Evolutionary conservation across 2,329 filamentous ascomycete genomes (phyloP), one percentile per base, ranked within the genome.

Genomic region (Juglanconis juglandina): DNA sequence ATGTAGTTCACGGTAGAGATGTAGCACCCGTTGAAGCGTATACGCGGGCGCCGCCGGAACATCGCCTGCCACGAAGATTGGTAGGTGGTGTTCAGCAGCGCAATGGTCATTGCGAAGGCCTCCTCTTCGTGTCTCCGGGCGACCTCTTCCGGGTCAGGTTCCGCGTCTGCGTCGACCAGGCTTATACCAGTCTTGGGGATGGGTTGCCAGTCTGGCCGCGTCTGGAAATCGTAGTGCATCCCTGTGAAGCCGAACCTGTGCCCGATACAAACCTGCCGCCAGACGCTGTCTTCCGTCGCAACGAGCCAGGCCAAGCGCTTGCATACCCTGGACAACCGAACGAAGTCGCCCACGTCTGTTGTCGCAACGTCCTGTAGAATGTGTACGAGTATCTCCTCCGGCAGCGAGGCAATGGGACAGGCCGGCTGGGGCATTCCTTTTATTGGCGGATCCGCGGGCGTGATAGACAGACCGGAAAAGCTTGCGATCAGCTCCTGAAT

Each of bases 1-100:
- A 91, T 87, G 76, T 99, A 99, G 77, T 98, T 98, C 61, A 96
- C 92, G 0, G 94, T 98, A 73, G 87, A 91, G 74, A 99, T 98
- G 77, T 99, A 99, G 75, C 92, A 90, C 33, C 95, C 95, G 69
- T 95, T 95, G 80, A 96, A 99, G 60, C 95, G 91, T 62, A 98
- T 83, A 48, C 95, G 88, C 2, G 95, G 94, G 13, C 92, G 89
- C 5, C 80, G 79, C 44, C 89, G 90, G 77, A 96, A 96, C 78
- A 96, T 91, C 56, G 78, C 74, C 68, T 83, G 77, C 84, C 85
- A 88, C 2, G 82, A 82, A 2, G 73, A 75, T 3, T 74, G 69
- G 68, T 86, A 87, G 0, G 75, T 68, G 3, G 71, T 70, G 1
- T 75, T 74, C 30, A 79, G 71, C 37, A 85, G 73, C 3, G 75